Conservation (phyloP, 2,329 filamentous ascomycete genomes). For the Volutella citrinella region DNA sequence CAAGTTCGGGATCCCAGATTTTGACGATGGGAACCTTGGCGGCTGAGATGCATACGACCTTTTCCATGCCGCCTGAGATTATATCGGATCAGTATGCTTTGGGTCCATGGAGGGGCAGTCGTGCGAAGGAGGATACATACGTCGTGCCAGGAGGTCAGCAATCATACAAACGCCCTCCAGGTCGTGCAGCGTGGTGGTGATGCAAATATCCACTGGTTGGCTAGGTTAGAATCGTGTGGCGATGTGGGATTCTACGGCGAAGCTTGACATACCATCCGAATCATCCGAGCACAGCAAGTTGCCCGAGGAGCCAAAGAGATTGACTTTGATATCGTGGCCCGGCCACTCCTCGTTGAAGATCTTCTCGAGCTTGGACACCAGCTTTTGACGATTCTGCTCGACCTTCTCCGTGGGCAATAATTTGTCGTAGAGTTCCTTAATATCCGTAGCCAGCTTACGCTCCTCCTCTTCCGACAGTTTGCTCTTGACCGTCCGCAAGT, state of each 20-base stretch:
- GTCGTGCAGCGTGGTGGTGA: constrained; percentile 85
- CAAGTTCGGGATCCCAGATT: constrained; percentile 92
- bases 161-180: constrained; percentile 88
- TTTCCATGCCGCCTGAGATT: constrained; percentile 85
- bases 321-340: constrained; percentile 81
- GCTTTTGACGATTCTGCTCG: constrained; percentile 68
- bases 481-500: constrained; percentile 69
- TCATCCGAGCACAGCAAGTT: constrained; percentile 93
- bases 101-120: constrained; percentile 23
- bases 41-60: constrained; percentile 88
- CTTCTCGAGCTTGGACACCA: constrained; percentile 84
- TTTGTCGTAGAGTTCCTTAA: constrained; percentile 79
- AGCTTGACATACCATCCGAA: constrained; percentile 80
- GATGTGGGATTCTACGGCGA: too few relatives aligned
- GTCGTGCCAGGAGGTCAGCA: constrained; percentile 77
- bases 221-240: constrained; percentile 11
- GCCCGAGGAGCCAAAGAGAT: constrained; percentile 96
- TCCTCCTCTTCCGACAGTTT: constrained; percentile 71
- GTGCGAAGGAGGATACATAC: constrained; percentile 52
- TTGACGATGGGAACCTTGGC: constrained; percentile 99
- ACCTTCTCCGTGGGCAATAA: constrained; percentile 81
- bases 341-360: constrained; percentile 92
- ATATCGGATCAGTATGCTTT: too few relatives aligned
- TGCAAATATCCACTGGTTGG: constrained; percentile 96
- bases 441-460: constrained; percentile 72